phyloP scores from a whole-genome alignment of 345 rosid species.

The Gossypium rotundifolium region DNA sequence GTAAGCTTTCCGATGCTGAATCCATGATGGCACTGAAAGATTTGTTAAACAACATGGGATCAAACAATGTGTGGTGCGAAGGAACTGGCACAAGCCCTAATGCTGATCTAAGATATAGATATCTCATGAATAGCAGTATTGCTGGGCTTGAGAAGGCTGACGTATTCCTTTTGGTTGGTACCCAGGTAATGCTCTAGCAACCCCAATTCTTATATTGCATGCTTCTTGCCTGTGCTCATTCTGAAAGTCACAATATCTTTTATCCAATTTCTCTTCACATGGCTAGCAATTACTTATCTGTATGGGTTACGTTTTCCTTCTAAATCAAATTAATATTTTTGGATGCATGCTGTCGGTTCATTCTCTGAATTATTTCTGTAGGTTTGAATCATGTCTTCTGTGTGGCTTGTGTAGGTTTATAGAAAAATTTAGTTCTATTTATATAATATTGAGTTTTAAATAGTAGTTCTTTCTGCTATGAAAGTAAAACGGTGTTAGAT shows the following conservation, averaged over 20 bases:
- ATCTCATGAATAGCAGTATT: slow-evolving; percentile 83
- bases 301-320: neutral
- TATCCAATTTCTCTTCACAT: neutral
- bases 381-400: neutral
- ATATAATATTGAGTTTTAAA: neutral
- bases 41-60: slow-evolving; percentile 88
- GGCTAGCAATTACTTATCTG: neutral
- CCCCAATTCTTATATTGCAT: neutral
- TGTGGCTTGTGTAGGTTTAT: neutral
- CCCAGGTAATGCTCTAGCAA: slow-evolving; percentile 52
- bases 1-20: slow-evolving; percentile 93
- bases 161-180: slow-evolving; percentile 86
- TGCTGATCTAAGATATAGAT: slow-evolving; percentile 92
- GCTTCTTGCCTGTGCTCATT: neutral
- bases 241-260: neutral
- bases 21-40: slow-evolving; percentile 98
- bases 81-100: slow-evolving; percentile 67
- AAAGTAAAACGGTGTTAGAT: neutral
- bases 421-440: neutral
- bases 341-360: neutral
- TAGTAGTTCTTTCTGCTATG: neutral
- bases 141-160: slow-evolving; percentile 94
- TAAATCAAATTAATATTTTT: neutral
- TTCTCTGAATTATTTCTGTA: neutral
- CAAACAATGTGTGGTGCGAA: slow-evolving; percentile 90